Percentiles rank a stretch among this genome's conserved stretches.
These are phyloP conservation scores for Backusella liffmaniae DNA, from an alignment of 192 early-diverging fungal genomes.

Conservation along the genomic window DNA sequence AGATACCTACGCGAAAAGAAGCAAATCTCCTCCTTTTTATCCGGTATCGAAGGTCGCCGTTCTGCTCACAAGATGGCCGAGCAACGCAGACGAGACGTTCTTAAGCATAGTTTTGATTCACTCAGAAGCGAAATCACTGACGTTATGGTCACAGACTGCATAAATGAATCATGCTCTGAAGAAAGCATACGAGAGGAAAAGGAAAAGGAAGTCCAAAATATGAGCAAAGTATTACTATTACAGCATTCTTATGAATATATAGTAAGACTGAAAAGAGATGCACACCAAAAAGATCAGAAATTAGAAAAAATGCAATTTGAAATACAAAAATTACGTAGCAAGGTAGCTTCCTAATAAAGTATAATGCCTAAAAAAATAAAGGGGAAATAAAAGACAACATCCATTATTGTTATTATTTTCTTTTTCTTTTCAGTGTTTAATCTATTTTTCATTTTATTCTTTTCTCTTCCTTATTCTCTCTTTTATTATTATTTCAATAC, in stretches of 20 bases:
- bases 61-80: conserved; percentile 93
- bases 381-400: not conserved
- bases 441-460: not conserved
- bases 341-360: conserved; percentile 22
- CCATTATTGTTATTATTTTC: not conserved
- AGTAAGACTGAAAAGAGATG: conserved; percentile 43
- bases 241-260: conserved; percentile 67
- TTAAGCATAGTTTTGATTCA: conserved; percentile 88
- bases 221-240: conserved; percentile 83
- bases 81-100: conserved; percentile 91
- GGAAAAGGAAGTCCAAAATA: conserved; percentile 62
- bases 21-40: not conserved
- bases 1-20: not conserved
- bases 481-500: not conserved
- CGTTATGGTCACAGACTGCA: conserved; percentile 42
- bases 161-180: not conserved
- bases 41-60: conserved; percentile 66
- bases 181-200: conserved; percentile 15
- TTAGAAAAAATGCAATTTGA: conserved; percentile 32
- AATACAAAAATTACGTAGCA: conserved; percentile 21
- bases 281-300: conserved; percentile 36
- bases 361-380: not conserved
- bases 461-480: not conserved
- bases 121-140: conserved; percentile 68
- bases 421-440: not conserved